phyloP scores from a whole-genome alignment of 257 asterid species.

The Primulina eburnea region DNA sequence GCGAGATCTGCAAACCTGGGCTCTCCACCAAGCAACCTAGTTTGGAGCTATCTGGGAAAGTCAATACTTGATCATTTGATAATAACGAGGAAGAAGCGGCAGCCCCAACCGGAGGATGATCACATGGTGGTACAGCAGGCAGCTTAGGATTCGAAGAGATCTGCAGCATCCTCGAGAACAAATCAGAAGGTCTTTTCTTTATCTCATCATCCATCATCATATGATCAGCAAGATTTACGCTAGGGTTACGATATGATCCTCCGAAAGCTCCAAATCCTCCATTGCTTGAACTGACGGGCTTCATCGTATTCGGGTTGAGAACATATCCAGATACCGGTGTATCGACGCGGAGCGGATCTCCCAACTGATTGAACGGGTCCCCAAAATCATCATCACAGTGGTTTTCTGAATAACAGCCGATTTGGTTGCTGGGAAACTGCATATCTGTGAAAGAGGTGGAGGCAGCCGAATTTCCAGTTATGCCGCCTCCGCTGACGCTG shows the following conservation, averaged over 20 bases:
- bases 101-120: constrained; percentile 24
- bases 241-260: neutral
- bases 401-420: neutral
- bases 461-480: neutral
- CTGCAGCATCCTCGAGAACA: constrained; percentile 69
- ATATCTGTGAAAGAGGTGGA: constrained; percentile 15
- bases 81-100: constrained; percentile 22
- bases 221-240: constrained; percentile 2
- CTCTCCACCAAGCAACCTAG: constrained; percentile 34
- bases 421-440: constrained; percentile 31
- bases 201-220: constrained; percentile 28
- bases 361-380: constrained; percentile 38
- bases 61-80: constrained; percentile 29
- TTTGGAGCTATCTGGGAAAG: constrained; percentile 29
- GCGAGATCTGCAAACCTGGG: constrained; percentile 71
- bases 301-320: neutral
- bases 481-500: constrained; percentile 19
- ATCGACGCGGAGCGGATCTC: constrained; percentile 40
- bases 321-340: constrained; percentile 29
- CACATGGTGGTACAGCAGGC: constrained; percentile 25
- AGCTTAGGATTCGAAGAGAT: constrained; percentile 52
- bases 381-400: constrained; percentile 31
- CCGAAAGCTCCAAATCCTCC: neutral
- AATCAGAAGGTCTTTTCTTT: constrained; percentile 31
- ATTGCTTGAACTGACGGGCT: neutral